phyloP scores from a whole-genome alignment of 352 stramenopile genomes.

The Phytophthora chlamydospora region DNA sequence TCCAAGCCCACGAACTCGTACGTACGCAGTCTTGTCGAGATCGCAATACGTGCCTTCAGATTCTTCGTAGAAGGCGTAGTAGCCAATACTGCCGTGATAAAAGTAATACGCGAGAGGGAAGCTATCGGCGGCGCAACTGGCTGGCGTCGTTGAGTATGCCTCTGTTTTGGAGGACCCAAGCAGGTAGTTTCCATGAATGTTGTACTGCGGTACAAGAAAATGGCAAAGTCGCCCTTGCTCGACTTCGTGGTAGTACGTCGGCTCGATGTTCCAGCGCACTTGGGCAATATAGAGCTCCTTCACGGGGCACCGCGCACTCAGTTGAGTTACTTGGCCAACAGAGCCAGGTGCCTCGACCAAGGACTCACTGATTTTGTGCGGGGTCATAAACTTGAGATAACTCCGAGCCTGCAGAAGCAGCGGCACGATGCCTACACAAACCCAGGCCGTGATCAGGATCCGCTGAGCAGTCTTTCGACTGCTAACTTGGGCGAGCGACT shows the following conservation, averaged over 20 bases:
- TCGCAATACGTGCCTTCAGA: constrained; percentile 6
- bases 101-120: constrained; percentile 14
- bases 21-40: constrained; percentile 7
- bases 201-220: constrained; percentile 18
- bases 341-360: not conserved
- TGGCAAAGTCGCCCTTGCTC: constrained; percentile 5
- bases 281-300: constrained; percentile 17
- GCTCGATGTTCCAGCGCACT: constrained; percentile 21
- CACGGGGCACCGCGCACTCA: constrained; percentile 2
- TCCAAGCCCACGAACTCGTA: constrained; percentile 10
- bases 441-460: no score
- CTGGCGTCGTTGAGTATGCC: not conserved
- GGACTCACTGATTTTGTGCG: constrained; percentile 12
- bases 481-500: no score
- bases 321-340: not conserved
- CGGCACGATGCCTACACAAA: constrained; percentile 2
- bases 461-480: no score
- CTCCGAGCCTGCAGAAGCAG: constrained; percentile 15
- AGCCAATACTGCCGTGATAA: constrained; percentile 20
- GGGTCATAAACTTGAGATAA: constrained; percentile 15
- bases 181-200: constrained; percentile 20
- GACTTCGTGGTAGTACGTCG: constrained; percentile 1
- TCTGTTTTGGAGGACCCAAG: not conserved
- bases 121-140: constrained; percentile 1
- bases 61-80: constrained; percentile 22